Conservation (phyloP, 257 asterid genomes). For the Mitragyna speciosa region DNA sequence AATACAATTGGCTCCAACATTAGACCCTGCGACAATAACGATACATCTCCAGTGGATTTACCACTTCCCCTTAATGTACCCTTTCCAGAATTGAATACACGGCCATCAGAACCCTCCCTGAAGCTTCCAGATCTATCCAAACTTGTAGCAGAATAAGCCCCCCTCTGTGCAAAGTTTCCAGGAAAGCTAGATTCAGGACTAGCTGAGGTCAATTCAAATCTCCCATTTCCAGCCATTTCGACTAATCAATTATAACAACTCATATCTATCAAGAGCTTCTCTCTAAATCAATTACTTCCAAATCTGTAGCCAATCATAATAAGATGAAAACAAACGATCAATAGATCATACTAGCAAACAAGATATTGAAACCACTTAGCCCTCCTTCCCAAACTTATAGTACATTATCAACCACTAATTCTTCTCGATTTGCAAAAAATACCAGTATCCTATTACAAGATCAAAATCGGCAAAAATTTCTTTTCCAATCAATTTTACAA, state of each 20-base stretch:
- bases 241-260: conserved; percentile 25
- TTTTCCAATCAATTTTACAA: neutral
- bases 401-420: neutral
- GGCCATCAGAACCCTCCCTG: conserved; percentile 68
- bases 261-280: conserved; percentile 40
- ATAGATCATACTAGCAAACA: conserved; percentile 4
- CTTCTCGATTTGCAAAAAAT: neutral
- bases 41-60: conserved; percentile 50
- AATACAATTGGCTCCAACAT: conserved; percentile 63
- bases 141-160: conserved; percentile 56
- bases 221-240: conserved; percentile 76
- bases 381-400: neutral
- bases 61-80: conserved; percentile 58
- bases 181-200: conserved; percentile 68
- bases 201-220: conserved; percentile 66
- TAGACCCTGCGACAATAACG: conserved; percentile 64
- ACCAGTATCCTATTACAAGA: neutral
- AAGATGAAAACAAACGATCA: conserved; percentile 21
- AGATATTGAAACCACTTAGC: neutral
- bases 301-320: conserved; percentile 27
- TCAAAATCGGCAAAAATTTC: neutral
- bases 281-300: conserved; percentile 22
- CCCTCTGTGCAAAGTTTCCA: conserved; percentile 72
- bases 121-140: conserved; percentile 79
- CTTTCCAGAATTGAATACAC: conserved; percentile 60